Evolutionary conservation across 1,284 basidiomycete genomes (phyloP), one percentile per base, ranked within the genome.

Genomic region (Fomitiporia mediterranea): DNA sequence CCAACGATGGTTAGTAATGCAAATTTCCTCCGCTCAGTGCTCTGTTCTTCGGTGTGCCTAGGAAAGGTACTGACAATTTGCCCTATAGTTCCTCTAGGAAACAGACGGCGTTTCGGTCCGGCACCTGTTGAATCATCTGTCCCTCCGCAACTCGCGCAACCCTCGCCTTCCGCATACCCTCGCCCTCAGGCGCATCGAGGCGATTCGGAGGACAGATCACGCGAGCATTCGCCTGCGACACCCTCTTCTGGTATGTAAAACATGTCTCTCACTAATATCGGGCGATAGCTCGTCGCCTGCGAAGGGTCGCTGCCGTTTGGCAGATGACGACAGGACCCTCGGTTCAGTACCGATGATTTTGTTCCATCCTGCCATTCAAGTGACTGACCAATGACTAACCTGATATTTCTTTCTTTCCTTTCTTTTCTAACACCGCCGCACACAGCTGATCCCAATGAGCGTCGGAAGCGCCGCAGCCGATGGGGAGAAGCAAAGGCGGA

Each of bases 401-500:
- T 69, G 73, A 59, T 70, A 64, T 73, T 72, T 69, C 68, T 62
- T 72, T n/a, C 17, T 13, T 30, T 6, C 17, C n/a, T n/a, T 73
- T 72, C 69, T 68, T 62, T 72, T n/a, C 17, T 13, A 15, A 3
- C 17, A 46, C 62, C 17, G 27, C 27, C n/a, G n/a, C 23, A 28
- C 54, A 44, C 43, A 86, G 83, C 81, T 78, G 83, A 89, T 69
- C 74, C 82, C 62, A 91, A 93, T 67, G 86, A 83, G 62, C 84
- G 91, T 62, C 87, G 94, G 63, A 97, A 97, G 75, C 84, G 94
- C 63, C 88, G 91, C 64, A 96, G 93, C 66, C 89, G 94, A 61
- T 98, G 94, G 94, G 95, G 95, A 64, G 93, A 96, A 65, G 84
- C 82, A 59, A 91, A 93, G 70, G 81, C 84, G 58, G 90, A 94